Base-by-base conservation (phyloP, 805 yeast species). In the Yamadazyma ubonensis region DNA sequence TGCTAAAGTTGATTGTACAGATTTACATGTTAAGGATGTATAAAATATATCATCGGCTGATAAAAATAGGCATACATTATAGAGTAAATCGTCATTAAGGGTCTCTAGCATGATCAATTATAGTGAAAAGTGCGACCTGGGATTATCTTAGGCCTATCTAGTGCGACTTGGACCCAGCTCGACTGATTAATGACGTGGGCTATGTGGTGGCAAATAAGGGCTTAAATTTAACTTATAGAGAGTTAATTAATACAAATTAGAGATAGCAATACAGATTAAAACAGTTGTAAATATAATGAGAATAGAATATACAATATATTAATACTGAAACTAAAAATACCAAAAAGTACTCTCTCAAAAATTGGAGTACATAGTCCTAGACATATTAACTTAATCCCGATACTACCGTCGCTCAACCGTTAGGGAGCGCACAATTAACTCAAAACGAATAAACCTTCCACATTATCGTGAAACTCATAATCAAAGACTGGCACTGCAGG, bases 21-120 rank as follows among this genome's bases (percentile, higher is more conserved):
- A 39, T 33, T 63, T 61, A 45, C 70, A 68, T 1, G 74, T 65
- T 20, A 58, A 46, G 31, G 71, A 60, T 12, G 78, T 53, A 4
- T 65, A 43, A 14, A 53, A 52, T 12, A 78, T 68, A 33, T 76
- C 81, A 5, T 53, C 49, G 1, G 66, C 58, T 0, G 61, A 51
- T 18, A 74, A 44, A 38, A 49, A 55, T 4, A 27, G 27, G 23
- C 51, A 44, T 1, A 41, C 17, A 21, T 30, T 15, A 14, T 34
- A 41, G 10, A 41, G 20, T 8, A 41, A 22, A 18, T 39, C 42
- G 10, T 27, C 29, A 27, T 39, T 33, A 4, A 39, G 29, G 12
- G 33, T 17, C 6, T 11, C 20, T 8, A 39, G 22, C 42, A 39
- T 39, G 9, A 17, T 22, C 14, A 20, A 14, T 8, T 16, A n/a